These are phyloP conservation scores for Citrus hindsii DNA, from an alignment of 345 rosid species.

Conservation along the genomic window DNA sequence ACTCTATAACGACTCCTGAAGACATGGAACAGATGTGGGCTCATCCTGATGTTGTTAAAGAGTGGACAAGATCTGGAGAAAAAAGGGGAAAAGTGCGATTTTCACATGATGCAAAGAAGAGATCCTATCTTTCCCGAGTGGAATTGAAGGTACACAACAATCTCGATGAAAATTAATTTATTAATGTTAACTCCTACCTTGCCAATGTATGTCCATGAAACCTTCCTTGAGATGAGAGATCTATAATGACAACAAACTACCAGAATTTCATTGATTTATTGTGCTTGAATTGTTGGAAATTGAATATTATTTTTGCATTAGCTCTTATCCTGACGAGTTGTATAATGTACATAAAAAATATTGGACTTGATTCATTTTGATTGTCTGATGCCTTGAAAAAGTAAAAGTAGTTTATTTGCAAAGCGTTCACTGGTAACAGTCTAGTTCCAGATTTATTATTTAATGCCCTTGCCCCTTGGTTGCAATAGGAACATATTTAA, in stretches of 20 bases:
- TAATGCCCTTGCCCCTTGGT: background rate
- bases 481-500: background rate
- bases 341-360: background rate
- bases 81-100: constrained; percentile 71
- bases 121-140: constrained; percentile 65
- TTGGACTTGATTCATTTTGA: no score
- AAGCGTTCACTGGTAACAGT: background rate
- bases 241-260: background rate
- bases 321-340: background rate
- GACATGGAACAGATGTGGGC: constrained; percentile 90
- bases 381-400: no score
- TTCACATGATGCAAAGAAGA: constrained; percentile 57
- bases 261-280: background rate
- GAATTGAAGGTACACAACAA: constrained; percentile 66
- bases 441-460: background rate
- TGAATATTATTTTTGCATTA: background rate
- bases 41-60: constrained; percentile 59
- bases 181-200: background rate
- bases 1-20: constrained; percentile 63
- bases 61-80: constrained; percentile 79
- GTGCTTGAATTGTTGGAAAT: background rate
- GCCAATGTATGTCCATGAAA: background rate
- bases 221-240: background rate
- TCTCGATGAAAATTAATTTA: background rate
- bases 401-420: no score